Evolutionary conservation across 1,139 yeast species (phyloP), one percentile per base, ranked within the genome.

Genomic region (Protomyces gravidus): DNA sequence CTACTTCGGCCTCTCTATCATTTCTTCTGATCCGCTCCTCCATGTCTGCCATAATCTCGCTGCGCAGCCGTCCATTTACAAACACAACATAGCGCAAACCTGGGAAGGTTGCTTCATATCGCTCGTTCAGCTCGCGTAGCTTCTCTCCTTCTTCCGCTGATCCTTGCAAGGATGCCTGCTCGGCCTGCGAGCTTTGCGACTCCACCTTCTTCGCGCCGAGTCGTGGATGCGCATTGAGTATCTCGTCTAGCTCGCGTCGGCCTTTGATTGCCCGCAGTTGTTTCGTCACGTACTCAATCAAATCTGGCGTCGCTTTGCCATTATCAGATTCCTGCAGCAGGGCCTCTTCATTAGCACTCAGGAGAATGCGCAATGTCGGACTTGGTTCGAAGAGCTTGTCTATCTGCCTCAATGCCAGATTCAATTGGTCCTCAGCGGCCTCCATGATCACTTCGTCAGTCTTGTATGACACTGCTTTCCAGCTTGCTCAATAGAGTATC

Each of bases 1-100:
- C 45, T 19, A 50, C 23, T 39, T 53, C 58, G 6, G 28, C 45
- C 5, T 23, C 17, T 15, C 47, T 23, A 26, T 36, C 46, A 9
- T 74, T 75, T 59, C 85, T 74, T 2, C 69, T 71, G 9, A 89
- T 86, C 63, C 96, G 77, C 23, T 67, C 65, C 50, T 70, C 70
- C 90, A 89, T 88, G 66, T 84, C 77, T 26, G 73, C 72, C 82
- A 87, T 84, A 25, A 89, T 82, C 27, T 72, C 82, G 3, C 77
- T 75, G 64, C 95, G 76, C 3, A 83, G 71, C 64, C 96, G 75
- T 1, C 96, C 96, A 71, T 88, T 87, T 27, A 89, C 97, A 71
- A 89, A 89, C 4, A 87, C 90, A n/a, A 89, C 96, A 69, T 86
- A 89, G 51, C 90, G 75, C 60, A 89, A 78, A 0, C 96, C 96